These are phyloP conservation scores for Neurospora cerealis DNA, from an alignment of 495 filamentous ascomycete genomes.

Conservation along the genomic window DNA sequence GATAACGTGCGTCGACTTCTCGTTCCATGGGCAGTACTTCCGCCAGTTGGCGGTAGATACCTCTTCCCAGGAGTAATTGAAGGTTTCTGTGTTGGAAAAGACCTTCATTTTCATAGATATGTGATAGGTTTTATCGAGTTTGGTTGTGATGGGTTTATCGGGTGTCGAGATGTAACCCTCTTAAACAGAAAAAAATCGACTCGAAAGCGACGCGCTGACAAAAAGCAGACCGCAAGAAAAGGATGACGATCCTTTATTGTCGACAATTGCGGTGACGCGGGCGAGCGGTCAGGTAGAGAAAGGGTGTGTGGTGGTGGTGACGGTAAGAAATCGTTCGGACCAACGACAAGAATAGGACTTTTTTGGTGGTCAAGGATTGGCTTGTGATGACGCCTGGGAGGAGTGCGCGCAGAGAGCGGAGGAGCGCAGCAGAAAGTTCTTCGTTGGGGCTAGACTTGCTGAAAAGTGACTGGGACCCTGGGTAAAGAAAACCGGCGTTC, in stretches of 20 bases:
- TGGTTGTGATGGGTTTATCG: background rate
- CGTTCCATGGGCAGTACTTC: constrained; percentile 98
- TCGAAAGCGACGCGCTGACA: background rate
- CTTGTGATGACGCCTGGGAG: background rate
- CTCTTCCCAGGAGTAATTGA: constrained; percentile 96
- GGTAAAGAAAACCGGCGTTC: background rate
- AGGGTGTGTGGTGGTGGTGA: background rate
- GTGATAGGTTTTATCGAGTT: background rate
- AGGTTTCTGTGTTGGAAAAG: constrained; percentile 77
- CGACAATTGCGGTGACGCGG: background rate
- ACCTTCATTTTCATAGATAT: constrained; percentile 66
- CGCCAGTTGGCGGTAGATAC: constrained; percentile 99
- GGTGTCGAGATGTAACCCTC: background rate
- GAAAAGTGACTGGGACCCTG: background rate
- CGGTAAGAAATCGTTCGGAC: background rate
- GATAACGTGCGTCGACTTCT: constrained; percentile 85
- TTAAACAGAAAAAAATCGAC: background rate
- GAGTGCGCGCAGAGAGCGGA: background rate
- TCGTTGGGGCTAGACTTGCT: background rate
- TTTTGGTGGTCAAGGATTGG: background rate
- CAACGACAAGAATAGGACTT: background rate
- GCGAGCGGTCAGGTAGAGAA: background rate
- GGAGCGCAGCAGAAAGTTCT: background rate
- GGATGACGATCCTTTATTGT: background rate
- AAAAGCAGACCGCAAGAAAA: constrained; percentile 1